Base-by-base conservation (phyloP, 257 asterid species). In the Solanum sejunctum region DNA sequence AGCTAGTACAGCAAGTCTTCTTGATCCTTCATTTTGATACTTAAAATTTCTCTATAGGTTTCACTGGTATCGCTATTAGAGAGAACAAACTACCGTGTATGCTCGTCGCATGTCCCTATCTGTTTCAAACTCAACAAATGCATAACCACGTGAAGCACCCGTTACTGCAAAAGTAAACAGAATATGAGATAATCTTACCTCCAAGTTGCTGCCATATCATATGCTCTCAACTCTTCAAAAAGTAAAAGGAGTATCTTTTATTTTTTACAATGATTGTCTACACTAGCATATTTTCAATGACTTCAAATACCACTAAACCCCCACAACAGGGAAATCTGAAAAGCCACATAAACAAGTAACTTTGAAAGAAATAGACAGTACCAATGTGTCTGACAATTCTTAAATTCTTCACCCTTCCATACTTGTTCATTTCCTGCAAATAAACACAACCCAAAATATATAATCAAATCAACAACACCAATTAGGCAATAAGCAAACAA, bases 101-200 rank as follows among this genome's bases (percentile, higher is more conserved):
- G 99, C 99, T 88, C 95, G 91, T 23, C 88, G 90, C 99, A 94
- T 95, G 85, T 97, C 98, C 84, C 89, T 95, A 85, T 92, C 97
- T 5, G 94, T 91, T 90, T 97, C 95, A 86, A 95, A 97, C 87
- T 95, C 98, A 64, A 97, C 98, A 87, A 97, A 97, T 72, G 93
- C 99, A 90, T 95, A 95, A 77, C 98, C 98, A 49, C 98, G 89
- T 36, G 98, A 97, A 73, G 98, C 99, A 55, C 98, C 98, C 10
- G 99, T 95, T 82, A 95, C 99, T 95, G 92, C 86, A 88, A 84
- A 84, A 77, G 69, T 16, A 54, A 66, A 77, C 21, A 73, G 13
- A 43, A 23, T 49, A 15, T 75, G 82, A 75, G 43, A 75, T 21
- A 20, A 15, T 49, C 23, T 49, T 49, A 75, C n/a, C 82, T 70